Evolutionary conservation across 192 early-diverging fungal genomes (phyloP), one percentile per base, ranked within the genome.

Genomic region (Coemansia sp.): DNA sequence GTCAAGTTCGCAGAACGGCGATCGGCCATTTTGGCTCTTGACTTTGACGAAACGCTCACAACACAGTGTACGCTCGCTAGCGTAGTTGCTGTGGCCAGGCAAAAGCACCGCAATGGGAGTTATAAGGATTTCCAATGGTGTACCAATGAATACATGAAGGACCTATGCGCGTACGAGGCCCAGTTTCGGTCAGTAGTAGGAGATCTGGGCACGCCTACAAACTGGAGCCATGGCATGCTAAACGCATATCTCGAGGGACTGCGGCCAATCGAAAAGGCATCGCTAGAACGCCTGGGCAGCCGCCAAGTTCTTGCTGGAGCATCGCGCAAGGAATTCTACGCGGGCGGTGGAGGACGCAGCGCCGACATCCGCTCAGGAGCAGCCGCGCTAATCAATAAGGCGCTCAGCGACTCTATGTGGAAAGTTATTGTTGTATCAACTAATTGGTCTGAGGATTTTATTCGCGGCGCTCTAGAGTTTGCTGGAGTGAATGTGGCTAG

Each of bases 1-100:
- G 7, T 24, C 25, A 51, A 29, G 11, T 11, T 19, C 27, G 15
- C 17, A 15, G 14, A 24, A 4, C 49, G 49, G 15, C 49, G 14
- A 37, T 6, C 56, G 9, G 56, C 19, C 10, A 58, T 76, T 0
- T 59, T 81, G 11, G 79, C 70, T 0, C 11, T 81, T 6, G 79
- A 81, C 29, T 84, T 79, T 58, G 82, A 84, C 65, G 37, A 71
- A 38, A 84, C 82, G 6, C 59, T 84, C 32, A 84, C 83, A 10
- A 19, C 24, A 3, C 29, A 57, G 9, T 77, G 76, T 35, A 84
- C 83, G 10, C 62, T 77, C 6, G 43, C 59, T 31, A 56, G 31
- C 20, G 62, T 84, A 12, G 74, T 65, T 17, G 43, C 59, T 0
- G 40, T 64, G 19, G 68, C 62, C 38, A 61, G 39, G 12, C 46